Evolutionary conservation across 495 filamentous ascomycete genomes (phyloP).

Genomic region (Neurospora tetraspora): DNA sequence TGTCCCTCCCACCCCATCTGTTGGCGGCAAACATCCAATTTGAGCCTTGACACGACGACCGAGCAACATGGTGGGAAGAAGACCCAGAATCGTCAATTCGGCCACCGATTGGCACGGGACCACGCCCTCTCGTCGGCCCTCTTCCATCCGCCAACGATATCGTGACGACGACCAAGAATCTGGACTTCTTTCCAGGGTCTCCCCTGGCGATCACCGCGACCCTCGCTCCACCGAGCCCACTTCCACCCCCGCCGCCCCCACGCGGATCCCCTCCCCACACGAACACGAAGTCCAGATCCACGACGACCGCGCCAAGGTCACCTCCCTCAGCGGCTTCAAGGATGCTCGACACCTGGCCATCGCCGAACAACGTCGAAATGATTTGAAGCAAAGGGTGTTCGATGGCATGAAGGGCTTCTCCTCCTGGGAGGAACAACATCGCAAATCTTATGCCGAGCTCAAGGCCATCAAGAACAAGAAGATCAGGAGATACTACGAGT

Average conservation of each 20-base stretch:
- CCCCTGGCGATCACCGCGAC: neutral
- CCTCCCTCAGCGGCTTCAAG: neutral
- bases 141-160: neutral
- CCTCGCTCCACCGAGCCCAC: neutral
- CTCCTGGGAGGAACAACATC: constrained; percentile 22
- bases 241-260: neutral
- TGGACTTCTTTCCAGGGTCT: neutral
- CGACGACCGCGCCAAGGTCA: neutral
- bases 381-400: constrained; percentile 35
- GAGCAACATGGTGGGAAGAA: constrained; percentile 1
- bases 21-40: neutral
- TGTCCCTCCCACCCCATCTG: neutral
- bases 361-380: constrained; percentile 6
- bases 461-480: constrained; percentile 39
- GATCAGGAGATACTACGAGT: constrained; percentile 35
- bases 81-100: neutral
- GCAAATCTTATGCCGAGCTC: constrained; percentile 36
- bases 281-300: neutral
- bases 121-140: neutral
- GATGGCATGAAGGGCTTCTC: constrained; percentile 27
- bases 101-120: neutral
- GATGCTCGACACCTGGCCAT: neutral
- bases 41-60: neutral
- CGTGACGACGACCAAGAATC: constrained; percentile 1
- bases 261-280: neutral